phyloP scores from a whole-genome alignment of 1,284 basidiomycete genomes.

The Ceratobasidium sp. region DNA sequence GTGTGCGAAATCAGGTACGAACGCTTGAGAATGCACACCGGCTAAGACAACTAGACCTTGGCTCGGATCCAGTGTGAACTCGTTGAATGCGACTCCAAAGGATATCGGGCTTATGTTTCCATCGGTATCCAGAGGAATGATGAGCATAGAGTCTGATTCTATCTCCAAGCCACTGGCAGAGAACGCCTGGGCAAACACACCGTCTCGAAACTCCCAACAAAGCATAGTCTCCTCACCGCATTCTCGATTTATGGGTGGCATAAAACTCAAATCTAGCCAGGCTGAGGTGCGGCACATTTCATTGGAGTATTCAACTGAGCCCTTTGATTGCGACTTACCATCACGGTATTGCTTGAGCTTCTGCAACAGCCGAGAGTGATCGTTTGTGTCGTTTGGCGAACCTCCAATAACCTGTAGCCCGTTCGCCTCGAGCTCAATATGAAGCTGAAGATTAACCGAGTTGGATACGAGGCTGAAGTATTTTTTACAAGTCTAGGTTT shows the following conservation, averaged over 20 bases:
- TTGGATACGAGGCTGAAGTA: too few relatives aligned
- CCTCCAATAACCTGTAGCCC: too few relatives aligned
- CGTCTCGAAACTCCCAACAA: constrained; percentile 13
- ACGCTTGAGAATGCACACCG: not conserved
- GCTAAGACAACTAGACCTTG: constrained; percentile 1
- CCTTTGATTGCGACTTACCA: not conserved
- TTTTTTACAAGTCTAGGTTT: too few relatives aligned
- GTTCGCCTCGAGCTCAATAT: too few relatives aligned
- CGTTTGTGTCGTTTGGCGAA: not conserved
- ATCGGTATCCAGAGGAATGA: not conserved
- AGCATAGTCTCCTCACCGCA: not conserved
- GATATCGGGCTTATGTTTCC: not conserved
- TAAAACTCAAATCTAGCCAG: constrained; percentile 7
- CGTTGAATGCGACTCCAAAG: not conserved
- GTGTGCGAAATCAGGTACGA: too few relatives aligned
- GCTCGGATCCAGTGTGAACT: not conserved
- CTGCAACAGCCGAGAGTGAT: not conserved
- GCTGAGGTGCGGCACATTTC: too few relatives aligned
- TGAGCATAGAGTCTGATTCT: not conserved
- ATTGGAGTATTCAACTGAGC: not conserved
- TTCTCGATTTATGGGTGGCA: not conserved
- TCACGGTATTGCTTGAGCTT: not conserved
- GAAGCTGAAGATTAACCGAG: too few relatives aligned
- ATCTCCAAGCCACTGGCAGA: not conserved
- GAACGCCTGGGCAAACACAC: constrained; percentile 7